Percentiles rank a stretch among this genome's conserved stretches.
Conservation (phyloP, 192 early-diverging fungal genomes). For the Coemansia sp. region DNA sequence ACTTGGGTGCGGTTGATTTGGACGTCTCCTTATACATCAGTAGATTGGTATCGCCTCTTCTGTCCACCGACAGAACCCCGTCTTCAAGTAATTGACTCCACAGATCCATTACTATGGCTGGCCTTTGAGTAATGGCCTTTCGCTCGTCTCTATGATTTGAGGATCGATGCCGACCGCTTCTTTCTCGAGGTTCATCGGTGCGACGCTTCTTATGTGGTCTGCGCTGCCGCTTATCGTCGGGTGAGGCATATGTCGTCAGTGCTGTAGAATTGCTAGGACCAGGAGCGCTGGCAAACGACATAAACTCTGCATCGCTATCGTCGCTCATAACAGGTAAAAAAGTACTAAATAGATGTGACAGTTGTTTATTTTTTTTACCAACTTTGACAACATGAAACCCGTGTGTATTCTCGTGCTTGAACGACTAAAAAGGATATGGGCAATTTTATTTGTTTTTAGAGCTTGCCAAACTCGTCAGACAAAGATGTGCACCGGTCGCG, state of each 20-base stretch:
- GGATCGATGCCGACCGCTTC: neutral
- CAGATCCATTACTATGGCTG: neutral
- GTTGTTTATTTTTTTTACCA: too few relatives aligned
- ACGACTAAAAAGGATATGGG: neutral
- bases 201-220: neutral
- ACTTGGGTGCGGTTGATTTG: conserved; percentile 22
- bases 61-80: conserved; percentile 13
- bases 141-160: conserved; percentile 3
- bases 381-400: neutral
- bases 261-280: neutral
- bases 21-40: conserved; percentile 14
- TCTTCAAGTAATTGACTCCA: conserved; percentile 12
- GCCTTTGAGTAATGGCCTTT: neutral
- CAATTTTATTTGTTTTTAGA: conserved; percentile 13
- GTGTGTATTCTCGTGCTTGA: neutral
- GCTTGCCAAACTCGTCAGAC: conserved; percentile 47
- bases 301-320: conserved; percentile 24
- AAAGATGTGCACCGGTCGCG: conserved; percentile 31
- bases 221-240: neutral
- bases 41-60: conserved; percentile 15
- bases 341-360: neutral
- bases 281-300: conserved; percentile 35
- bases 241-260: neutral
- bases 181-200: conserved; percentile 4
- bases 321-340: conserved; percentile 7